Evolutionary conservation across 768 basidiomycete genomes (phyloP).

Genomic region (Leccinum longicurvipes): DNA sequence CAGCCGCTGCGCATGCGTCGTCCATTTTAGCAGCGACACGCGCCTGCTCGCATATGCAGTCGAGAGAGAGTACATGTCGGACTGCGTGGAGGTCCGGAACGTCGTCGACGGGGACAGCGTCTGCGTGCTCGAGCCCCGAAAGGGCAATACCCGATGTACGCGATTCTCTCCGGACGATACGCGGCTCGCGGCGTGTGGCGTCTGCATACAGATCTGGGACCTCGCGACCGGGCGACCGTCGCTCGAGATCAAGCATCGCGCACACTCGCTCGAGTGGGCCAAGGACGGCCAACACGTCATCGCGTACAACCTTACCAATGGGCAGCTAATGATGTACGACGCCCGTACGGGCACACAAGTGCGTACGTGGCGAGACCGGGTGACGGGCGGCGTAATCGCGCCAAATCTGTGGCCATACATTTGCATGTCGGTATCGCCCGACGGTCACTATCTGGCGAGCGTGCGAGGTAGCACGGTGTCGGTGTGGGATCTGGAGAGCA

Average conservation of each 20-base stretch:
- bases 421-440: conserved; percentile 21
- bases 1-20: conserved; percentile 23
- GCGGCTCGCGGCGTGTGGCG: conserved; percentile 23
- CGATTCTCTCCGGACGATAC: conserved; percentile 24
- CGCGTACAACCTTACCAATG: conserved; percentile 23
- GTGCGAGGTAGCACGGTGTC: conserved; percentile 17
- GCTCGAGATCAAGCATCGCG: conserved; percentile 26
- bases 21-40: conserved; percentile 21
- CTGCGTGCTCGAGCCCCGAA: conserved; percentile 19
- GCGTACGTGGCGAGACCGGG: conserved; percentile 20
- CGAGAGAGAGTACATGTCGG: conserved; percentile 26
- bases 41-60: conserved; percentile 20
- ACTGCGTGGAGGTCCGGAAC: conserved; percentile 16
- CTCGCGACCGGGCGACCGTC: conserved; percentile 13
- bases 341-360: conserved; percentile 15
- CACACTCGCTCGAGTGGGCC: conserved; percentile 25
- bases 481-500: conserved; percentile 17
- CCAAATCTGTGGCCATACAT: conserved; percentile 22
- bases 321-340: conserved; percentile 25
- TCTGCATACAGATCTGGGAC: conserved; percentile 25
- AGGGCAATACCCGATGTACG: conserved; percentile 24
- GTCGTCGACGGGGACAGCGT: conserved; percentile 13
- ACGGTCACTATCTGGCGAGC: conserved; percentile 16
- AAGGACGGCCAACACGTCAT: conserved; percentile 18
- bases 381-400: not conserved